Percentiles rank a stretch among this genome's conserved stretches.
Evolutionary conservation across 2,329 filamentous ascomycete genomes (phyloP).

Genomic region (Penicillium psychrosexuale): DNA sequence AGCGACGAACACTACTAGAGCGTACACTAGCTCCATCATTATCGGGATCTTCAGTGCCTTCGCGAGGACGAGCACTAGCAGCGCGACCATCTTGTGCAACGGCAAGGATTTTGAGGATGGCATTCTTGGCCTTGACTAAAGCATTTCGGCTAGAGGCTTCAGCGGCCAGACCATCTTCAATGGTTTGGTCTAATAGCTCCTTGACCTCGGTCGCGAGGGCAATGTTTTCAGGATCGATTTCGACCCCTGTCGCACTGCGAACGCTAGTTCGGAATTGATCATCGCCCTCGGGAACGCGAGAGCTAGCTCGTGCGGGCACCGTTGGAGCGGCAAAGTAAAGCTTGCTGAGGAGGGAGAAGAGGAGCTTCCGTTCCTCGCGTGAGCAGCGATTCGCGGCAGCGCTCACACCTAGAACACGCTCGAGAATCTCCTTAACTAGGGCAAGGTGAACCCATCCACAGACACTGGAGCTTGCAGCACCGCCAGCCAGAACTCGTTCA

Average conservation of each 20-base stretch:
- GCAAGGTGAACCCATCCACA: constrained; percentile 77
- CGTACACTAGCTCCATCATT: constrained; percentile 33
- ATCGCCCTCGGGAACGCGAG: constrained; percentile 55
- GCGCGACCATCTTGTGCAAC: constrained; percentile 49
- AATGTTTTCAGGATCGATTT: constrained; percentile 50
- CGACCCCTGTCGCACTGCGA: constrained; percentile 49
- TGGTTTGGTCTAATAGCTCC: constrained; percentile 57
- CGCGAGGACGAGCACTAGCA: constrained; percentile 32
- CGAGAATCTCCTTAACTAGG: constrained; percentile 73
- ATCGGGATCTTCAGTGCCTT: constrained; percentile 32
- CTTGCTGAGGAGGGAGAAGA: constrained; percentile 76
- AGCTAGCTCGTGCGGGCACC: constrained; percentile 43
- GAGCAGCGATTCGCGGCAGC: constrained; percentile 34
- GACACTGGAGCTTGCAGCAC: constrained; percentile 54
- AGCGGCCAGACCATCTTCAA: constrained; percentile 45
- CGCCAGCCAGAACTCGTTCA: constrained; percentile 44
- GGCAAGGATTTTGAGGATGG: constrained; percentile 41
- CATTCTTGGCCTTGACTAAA: constrained; percentile 47
- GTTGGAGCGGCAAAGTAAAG: constrained; percentile 69
- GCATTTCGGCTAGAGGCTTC: constrained; percentile 46
- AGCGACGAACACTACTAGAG: constrained; percentile 30
- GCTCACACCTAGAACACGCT: constrained; percentile 60
- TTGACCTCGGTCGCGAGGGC: constrained; percentile 54
- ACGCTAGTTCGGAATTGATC: constrained; percentile 55
- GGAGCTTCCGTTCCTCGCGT: constrained; percentile 78